Conservation (phyloP, 257 asterid genomes). For the Sherardia arvensis region DNA sequence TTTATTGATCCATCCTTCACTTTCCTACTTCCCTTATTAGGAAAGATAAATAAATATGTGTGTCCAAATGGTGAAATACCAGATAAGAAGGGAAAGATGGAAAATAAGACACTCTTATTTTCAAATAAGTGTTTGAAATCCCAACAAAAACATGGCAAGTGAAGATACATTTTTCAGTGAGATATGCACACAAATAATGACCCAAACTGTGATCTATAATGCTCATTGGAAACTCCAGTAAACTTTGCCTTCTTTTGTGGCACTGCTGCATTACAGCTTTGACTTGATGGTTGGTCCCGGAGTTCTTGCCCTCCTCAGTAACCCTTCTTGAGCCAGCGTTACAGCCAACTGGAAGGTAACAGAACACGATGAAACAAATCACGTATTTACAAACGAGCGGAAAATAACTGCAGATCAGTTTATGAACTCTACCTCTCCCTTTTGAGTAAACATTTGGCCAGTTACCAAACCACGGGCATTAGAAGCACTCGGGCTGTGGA, state of each 20-base stretch:
- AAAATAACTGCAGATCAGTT: background rate
- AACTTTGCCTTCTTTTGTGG: background rate
- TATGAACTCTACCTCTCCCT: conserved; percentile 62
- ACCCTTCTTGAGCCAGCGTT: conserved; percentile 80
- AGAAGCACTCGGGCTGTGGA: conserved; percentile 60
- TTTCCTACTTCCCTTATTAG: no score
- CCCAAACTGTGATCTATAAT: background rate
- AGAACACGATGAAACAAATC: background rate
- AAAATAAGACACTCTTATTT: no score
- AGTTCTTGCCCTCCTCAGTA: conserved; percentile 44
- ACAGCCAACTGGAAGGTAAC: conserved; percentile 52
- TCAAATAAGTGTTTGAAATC: no score
- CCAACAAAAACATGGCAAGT: no score
- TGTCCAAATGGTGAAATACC: no score
- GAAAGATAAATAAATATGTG: no score
- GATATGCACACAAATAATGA: background rate
- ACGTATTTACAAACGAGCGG: background rate
- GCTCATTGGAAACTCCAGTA: background rate
- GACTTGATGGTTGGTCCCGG: conserved; percentile 30
- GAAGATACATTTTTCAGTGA: no score
- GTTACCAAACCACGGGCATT: conserved; percentile 75
- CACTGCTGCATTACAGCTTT: conserved; percentile 30
- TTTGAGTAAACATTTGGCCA: conserved; percentile 71
- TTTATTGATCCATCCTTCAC: no score
- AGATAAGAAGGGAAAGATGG: no score